A percentile compares a stretch with the other conserved stretches of the same genome.
Conservation (phyloP, 1,139 yeast species). For the Geotrichum klebahnii region DNA sequence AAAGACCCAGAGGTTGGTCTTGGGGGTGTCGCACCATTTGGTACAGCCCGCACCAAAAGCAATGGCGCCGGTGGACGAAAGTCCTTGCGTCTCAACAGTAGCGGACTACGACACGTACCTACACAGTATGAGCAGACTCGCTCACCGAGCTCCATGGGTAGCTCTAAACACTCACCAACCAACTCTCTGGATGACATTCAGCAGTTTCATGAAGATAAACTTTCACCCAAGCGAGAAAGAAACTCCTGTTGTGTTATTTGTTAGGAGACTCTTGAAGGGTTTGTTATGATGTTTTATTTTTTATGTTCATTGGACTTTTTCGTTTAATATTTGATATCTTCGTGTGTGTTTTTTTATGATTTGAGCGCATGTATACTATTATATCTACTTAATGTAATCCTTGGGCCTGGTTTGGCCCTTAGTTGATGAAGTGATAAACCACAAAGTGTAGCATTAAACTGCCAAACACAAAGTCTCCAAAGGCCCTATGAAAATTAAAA, state of each 20-base stretch:
- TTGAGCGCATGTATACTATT: too few species aligned
- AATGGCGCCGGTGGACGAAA: not conserved
- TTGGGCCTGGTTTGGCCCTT: constrained; percentile 27
- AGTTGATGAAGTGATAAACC: constrained; percentile 87
- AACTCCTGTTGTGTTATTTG: constrained; percentile 1
- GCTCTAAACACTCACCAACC: constrained; percentile 3
- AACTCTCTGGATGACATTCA: not conserved
- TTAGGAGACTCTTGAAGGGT: not conserved
- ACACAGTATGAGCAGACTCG: not conserved
- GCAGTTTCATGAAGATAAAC: constrained; percentile 1
- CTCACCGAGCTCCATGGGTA: not conserved
- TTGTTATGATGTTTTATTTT: not conserved
- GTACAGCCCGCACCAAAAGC: not conserved
- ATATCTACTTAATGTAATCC: too few species aligned
- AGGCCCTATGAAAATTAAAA: constrained; percentile 49
- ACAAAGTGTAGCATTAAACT: constrained; percentile 85
- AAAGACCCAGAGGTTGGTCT: constrained; percentile 24
- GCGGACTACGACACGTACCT: not conserved
- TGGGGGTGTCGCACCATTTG: not conserved
- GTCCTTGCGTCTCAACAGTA: not conserved
- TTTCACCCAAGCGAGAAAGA: not conserved
- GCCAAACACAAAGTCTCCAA: constrained; percentile 86
- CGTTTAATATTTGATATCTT: too few species aligned
- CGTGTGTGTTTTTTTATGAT: too few species aligned
- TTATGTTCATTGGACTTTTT: not conserved